Evolutionary conservation across 306 rosid species (phyloP).

Genomic region (Ammopiptanthus mongolicus): DNA sequence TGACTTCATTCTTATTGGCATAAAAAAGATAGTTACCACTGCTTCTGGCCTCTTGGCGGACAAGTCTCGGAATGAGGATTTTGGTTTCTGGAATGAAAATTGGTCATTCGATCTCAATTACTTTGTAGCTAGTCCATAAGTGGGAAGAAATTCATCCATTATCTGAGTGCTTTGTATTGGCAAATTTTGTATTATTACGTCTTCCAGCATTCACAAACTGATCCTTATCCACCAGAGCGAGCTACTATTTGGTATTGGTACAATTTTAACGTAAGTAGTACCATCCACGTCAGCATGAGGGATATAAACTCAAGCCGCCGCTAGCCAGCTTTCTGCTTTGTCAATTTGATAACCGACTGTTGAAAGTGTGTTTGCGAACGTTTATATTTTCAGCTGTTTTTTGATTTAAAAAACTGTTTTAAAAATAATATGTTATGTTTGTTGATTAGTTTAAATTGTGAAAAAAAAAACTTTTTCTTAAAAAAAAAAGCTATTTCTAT

Average conservation of each 20-base stretch:
- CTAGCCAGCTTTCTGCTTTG: too few species aligned
- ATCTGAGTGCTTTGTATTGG: neutral
- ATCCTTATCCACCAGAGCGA: neutral
- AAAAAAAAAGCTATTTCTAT: too few species aligned
- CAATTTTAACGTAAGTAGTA: neutral
- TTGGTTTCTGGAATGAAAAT: neutral
- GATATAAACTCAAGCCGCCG: too few species aligned
- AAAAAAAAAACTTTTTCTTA: too few species aligned
- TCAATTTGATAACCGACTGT: too few species aligned
- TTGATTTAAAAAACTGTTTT: too few species aligned
- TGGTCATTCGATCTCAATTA: too few species aligned
- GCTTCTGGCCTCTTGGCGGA: neutral
- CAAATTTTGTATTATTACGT: neutral
- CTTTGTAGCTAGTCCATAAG: neutral
- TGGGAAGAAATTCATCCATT: neutral
- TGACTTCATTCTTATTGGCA: neutral
- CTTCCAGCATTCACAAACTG: neutral
- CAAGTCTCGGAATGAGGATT: neutral
- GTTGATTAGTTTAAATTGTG: too few species aligned
- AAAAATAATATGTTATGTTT: too few species aligned
- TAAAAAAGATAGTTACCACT: neutral
- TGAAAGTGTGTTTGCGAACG: too few species aligned
- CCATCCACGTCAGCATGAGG: too few species aligned
- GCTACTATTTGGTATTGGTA: neutral
- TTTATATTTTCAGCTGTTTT: too few species aligned